phyloP scores from a whole-genome alignment of 1,284 basidiomycete species.

The Tilletia horrida region DNA sequence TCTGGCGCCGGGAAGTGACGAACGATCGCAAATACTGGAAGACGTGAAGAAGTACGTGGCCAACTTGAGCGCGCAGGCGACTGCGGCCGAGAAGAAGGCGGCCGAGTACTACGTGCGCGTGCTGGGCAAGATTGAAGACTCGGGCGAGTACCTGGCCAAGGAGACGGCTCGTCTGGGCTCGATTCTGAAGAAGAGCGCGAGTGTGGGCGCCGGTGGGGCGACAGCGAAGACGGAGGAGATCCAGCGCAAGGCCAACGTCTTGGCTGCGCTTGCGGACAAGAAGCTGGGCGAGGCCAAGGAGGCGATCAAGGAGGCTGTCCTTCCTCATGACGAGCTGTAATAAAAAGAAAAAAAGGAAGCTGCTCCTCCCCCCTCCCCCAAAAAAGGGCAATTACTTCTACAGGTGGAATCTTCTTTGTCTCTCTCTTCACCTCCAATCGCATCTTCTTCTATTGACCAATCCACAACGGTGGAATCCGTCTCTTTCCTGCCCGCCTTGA shows the following conservation, averaged over 20 bases:
- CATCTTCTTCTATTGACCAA: too few species aligned
- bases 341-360: too few species aligned
- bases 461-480: too few species aligned
- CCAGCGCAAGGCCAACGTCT: neutral
- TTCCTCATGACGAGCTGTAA: too few species aligned
- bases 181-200: slow-evolving; percentile 69
- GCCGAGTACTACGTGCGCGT: slow-evolving; percentile 56
- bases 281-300: neutral
- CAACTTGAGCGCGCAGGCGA: slow-evolving; percentile 27
- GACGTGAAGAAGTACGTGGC: slow-evolving; percentile 57
- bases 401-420: too few species aligned
- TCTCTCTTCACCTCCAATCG: too few species aligned
- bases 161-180: slow-evolving; percentile 69
- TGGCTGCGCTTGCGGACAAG: slow-evolving; percentile 4
- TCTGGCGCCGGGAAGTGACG: slow-evolving; percentile 48
- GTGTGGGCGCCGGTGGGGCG: neutral
- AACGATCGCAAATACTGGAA: slow-evolving; percentile 62
- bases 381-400: too few species aligned
- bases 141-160: slow-evolving; percentile 75
- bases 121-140: slow-evolving; percentile 79
- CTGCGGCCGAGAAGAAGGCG: slow-evolving; percentile 4
- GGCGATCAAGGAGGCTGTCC: neutral
- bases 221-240: slow-evolving; percentile 1
- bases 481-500: too few species aligned
- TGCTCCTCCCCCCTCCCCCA: too few species aligned